Evolutionary conservation across 371 early-diverging fungal genomes (phyloP), one percentile per base, ranked within the genome.

Genomic region (Lichtheimia ramosa): DNA sequence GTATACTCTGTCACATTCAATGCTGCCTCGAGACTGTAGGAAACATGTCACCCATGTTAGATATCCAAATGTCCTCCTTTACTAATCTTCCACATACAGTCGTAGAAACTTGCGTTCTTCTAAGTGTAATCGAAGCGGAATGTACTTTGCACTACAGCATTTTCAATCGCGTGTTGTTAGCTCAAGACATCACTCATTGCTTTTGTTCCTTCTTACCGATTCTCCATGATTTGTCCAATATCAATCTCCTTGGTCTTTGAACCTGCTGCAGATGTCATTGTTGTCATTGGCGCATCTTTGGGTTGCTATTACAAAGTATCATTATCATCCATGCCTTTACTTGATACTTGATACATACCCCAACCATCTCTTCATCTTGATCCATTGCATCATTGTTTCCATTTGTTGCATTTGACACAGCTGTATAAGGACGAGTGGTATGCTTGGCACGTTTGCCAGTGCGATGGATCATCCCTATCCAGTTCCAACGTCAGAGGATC

Each of bases 61-160:
- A 23, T 34, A 15, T 43, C 49, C 54, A 57, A n/a, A 52, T 52
- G 14, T 43, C 27, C 46, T 18, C 24, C 56, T 13, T 55, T 55
- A 3, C 16, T 20, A 6, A 55, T 21, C 7, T 23, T 15, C 13
- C 42, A 71, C 76, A 71, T 82, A 88, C 75, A 98, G 79, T 54
- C 97, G 84, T 55, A 98, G 73, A 48, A 79, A 86, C 71, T 93
- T 96, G 60, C 98, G 85, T 70, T 98, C 98, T 43, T 87, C 80
- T 48, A 89, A 62, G 27, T 89, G 87, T 68, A 98, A 75, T 23
- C 98, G 90, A 62, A 98, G 64, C 3, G 98, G 98, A 63, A 97
- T 96, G 69, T 81, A 95, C 73, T 94, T 95, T 46, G 96, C 75
- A 20, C 83, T 69, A 54, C 15, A 7, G 58, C 15, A 7, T 18